These are phyloP conservation scores for Theileria parva DNA, from an alignment of 169 alveolate species.

Conservation along the genomic window DNA sequence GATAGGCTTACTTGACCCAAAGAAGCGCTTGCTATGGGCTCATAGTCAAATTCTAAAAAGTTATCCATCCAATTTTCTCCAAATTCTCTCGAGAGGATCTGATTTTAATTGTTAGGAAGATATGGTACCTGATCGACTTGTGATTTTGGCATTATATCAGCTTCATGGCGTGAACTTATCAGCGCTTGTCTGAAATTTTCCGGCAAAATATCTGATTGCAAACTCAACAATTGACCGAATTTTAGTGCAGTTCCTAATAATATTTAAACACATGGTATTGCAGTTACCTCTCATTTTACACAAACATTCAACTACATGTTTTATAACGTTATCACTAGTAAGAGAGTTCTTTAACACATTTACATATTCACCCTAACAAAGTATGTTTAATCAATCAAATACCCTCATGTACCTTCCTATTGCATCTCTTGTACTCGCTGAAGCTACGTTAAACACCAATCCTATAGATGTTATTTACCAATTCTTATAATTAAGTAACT, in stretches of 20 bases:
- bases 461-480: slow-evolving; percentile 11
- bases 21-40: slow-evolving; percentile 85
- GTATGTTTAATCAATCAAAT: not conserved
- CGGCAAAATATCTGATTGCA: slow-evolving; percentile 87
- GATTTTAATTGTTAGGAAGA: not conserved
- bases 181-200: slow-evolving; percentile 83
- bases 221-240: slow-evolving; percentile 67
- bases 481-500: not conserved
- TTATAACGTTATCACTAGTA: slow-evolving; percentile 44
- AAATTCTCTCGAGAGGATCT: slow-evolving; percentile 80
- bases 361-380: slow-evolving; percentile 46
- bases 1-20: slow-evolving; percentile 67
- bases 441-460: slow-evolving; percentile 40
- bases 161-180: slow-evolving; percentile 84
- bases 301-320: slow-evolving; percentile 53
- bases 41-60: slow-evolving; percentile 70
- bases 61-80: slow-evolving; percentile 84
- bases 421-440: slow-evolving; percentile 54
- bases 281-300: slow-evolving; percentile 65
- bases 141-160: slow-evolving; percentile 90
- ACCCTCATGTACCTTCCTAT: slow-evolving; percentile 54
- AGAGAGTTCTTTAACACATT: slow-evolving; percentile 30
- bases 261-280: not conserved
- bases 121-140: slow-evolving; percentile 66
- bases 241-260: slow-evolving; percentile 61